Evolutionary conservation across 257 asterid species (phyloP), one percentile per base, ranked within the genome.

Genomic region (Solanum etuberosum): DNA sequence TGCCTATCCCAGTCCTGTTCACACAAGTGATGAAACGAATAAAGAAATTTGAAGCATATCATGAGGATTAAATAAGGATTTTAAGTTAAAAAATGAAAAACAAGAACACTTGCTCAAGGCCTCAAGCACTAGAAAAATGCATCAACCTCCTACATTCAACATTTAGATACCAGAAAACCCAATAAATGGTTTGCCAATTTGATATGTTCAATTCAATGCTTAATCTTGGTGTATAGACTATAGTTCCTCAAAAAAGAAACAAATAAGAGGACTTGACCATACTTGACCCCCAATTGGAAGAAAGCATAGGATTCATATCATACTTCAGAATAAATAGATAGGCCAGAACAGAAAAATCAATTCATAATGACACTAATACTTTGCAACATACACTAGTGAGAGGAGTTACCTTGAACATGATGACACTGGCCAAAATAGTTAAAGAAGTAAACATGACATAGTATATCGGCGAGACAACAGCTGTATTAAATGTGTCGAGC

Each of bases 1-100:
- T 97, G 99, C 90, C 98, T 94, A 89, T 94, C 98, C 99, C 99
- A 94, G 83, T 97, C 99, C 99, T 97, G 95, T 72, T 81, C 89
- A 84, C 40, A 72, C 81, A 23, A 71, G 63, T 85, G n/a, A 85
- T 48, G 40, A 29, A 18, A 67, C 43, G 38, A 6, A 85, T 63
- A 25, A 63, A 67, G 7, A 68, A 46, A n/a, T 14, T 46, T 71
- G 82, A 31, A 29, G 34, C 29, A 68, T 72, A 59, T 72, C 68
- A 61, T 15, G 6, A 77, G 35, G 35, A 80, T 18, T 77, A 25
- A 76, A 25, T 14, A 25, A 14, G 63, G 15, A 42, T 77, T 14
- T 7, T 77, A 77, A 42, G 15, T 37, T 35, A 1, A 73, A 72
- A 73, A 74, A 78, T 9, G 10, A 46, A 76, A 42, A 43, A 43